Evolutionary conservation across 257 asterid genomes (phyloP), one percentile per base, ranked within the genome.

Genomic region (Scutellaria barbata): DNA sequence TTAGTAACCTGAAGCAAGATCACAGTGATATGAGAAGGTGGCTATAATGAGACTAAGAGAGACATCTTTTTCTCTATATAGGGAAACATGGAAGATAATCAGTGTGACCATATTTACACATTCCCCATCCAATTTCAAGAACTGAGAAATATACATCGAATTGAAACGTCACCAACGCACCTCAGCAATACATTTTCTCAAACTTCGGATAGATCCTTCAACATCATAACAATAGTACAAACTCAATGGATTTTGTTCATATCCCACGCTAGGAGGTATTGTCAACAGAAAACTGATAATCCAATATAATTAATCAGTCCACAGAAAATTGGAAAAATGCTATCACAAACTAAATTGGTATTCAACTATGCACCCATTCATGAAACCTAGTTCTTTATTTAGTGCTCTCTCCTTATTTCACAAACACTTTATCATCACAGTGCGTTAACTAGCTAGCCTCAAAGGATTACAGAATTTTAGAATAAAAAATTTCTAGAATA

Each of bases 181-280:
- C 97, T 94, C 97, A 18, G 99, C 97, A 53, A 94, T 91, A 83
- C 97, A 94, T 82, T 85, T 91, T 84, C 67, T 85, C 84, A 94
- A 77, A 56, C 54, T 59, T 74, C 59, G 71, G 0, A 52, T 54
- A 5, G 93, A 76, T 72, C 87, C 96, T 72, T 88, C 95, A 65
- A 74, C 78, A 70, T 86, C 96, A 77, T 89, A 86, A 83, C 97
- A 94, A 77, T 94, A 94, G 75, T 94, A 94, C 83, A 94, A 53
- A 69, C 90, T 91, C 89, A 94, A 72, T 9, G 99, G 99, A 77
- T 89, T 91, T 74, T 91, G 99, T 63, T 85, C 95, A 63, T 94
- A 94, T 75, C 97, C 99, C 78, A 94, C 92, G 70, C 97, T 94
- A 25, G 96, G 90, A 60, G 99, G 99, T 79, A 94, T 94, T 20